A percentile compares a stretch with the other conserved stretches of the same genome.
These are phyloP conservation scores for Flaveria floridana DNA, from an alignment of 140 eudicot genomes.

Conservation along the genomic window DNA sequence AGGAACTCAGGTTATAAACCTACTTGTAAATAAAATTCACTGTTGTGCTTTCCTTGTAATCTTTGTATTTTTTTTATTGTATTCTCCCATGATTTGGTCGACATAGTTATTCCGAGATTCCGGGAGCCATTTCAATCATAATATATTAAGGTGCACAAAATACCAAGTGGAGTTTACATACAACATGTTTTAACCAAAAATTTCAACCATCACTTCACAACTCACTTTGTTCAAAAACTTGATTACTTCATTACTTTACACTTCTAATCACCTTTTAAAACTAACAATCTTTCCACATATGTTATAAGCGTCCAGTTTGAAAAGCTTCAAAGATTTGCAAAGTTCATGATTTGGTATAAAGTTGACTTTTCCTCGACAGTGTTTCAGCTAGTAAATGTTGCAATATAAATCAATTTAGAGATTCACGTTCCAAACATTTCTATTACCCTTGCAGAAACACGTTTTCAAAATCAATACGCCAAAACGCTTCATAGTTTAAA, in stretches of 20 bases:
- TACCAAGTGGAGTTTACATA: not conserved
- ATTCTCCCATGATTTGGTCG: not conserved
- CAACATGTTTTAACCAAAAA: not conserved
- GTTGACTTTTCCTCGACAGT: not conserved
- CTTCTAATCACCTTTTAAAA: not conserved
- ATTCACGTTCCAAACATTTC: not conserved
- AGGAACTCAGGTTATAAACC: not conserved
- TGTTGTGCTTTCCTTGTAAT: not conserved
- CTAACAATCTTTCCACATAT: not conserved
- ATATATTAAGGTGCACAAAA: not conserved
- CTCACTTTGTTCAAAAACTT: not conserved
- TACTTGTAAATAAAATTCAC: not conserved
- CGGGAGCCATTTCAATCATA: not conserved
- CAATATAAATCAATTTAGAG: not conserved
- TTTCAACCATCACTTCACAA: not conserved
- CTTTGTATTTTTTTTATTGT: not conserved
- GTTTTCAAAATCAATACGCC: not conserved
- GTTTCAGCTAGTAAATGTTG: not conserved
- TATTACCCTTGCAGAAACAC: not conserved
- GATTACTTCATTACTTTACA: not conserved
- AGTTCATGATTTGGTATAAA: not conserved
- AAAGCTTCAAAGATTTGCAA: not conserved
- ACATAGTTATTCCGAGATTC: not conserved
- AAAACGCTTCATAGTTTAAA: not conserved
- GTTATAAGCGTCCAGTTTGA: not conserved